Base-by-base conservation (phyloP, 2,329 filamentous ascomycete genomes). In the Ceratocystis destructans region DNA sequence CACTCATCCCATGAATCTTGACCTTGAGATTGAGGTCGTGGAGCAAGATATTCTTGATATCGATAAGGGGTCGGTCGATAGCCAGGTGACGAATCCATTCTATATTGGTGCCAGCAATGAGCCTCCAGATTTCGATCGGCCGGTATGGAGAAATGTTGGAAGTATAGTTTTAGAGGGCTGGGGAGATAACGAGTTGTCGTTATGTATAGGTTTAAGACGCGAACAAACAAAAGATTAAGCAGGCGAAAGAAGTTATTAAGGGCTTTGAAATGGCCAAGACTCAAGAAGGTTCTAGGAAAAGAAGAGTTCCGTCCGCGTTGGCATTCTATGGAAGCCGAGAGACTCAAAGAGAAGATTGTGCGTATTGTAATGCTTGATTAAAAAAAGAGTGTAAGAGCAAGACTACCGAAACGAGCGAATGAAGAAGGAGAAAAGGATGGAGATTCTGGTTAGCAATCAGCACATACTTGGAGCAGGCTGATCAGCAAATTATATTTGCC, bases 1-100 rank as follows among this genome's bases (percentile, higher is more conserved):
- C 80, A 82, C 33, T 81, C 79, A 68, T 82, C 80, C 80, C 80
- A 82, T 3, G 66, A 62, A 7, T 81, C 79, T 15, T 48, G 48
- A 15, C n/a, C 48, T 17, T 33, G 64, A 15, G 22, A 15, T 15
- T 41, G 48, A 33, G 33, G 59, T 44, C 22, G 48, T 12, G 45
- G 25, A 8, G 28, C 44, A 25, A 25, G 44, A 25, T 45, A n/a
- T 45, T 37, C 33, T 63, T 44, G 59, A 44, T 55, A 37, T 48
- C 64, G 64, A 61, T 66, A 45, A 44, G 61, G 15, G n/a, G 6
- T 57, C 22, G 59, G 64, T 2, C 28, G 25, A 31, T 37, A 4
- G 33, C 33, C 55, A 59, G 28, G 4, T 2, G 22, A 33, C 1
- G 31, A 59, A 31, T 59, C 17, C 55, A 59, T 59, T 22, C 12